Evolutionary conservation across 2,329 filamentous ascomycete genomes (phyloP), one percentile per base, ranked within the genome.

Genomic region (Nemania sp.): DNA sequence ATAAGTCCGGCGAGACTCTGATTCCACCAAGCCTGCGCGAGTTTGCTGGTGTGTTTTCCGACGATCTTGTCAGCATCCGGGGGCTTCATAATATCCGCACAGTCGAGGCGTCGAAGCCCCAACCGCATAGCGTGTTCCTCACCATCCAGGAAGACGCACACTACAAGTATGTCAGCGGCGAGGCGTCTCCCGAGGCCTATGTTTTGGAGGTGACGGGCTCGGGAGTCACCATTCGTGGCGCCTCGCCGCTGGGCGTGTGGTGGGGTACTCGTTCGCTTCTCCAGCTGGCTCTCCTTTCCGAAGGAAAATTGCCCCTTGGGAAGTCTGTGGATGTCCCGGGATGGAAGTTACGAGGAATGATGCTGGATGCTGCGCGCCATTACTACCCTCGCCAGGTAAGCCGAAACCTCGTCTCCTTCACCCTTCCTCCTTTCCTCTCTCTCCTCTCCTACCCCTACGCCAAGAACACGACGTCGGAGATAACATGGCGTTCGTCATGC

Each of bases 261-360:
- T 86, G 84, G 84, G 83, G 79, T 39, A 85, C 83, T 0, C 76
- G 83, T 34, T 81, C 83, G 1, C 63, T 86, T 9, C 68, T 86
- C 3, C 84, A 87, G 64, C 81, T 79, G 65, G 76, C 79, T 3
- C 60, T 80, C 21, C 68, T 84, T 18, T 69, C 71, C 2, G 65
- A 76, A 17, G 72, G 74, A 3, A 68, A 71, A 9, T 63, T 86
- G 13, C 71, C 76, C 0, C 62, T 72, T n/a, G 83, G 83, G 12
- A 71, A 66, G 3, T 75, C 75, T 2, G 64, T 74, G 1, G 84
- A 87, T 72, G 74, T 76, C 0, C 83, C 84, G 0, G 81, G 82
- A 13, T 86, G 80, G 76, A 67, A 73, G 1, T 79, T 74, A 4
- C 72, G 83, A 34, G 83, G 83, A 2, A 79, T 69, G 65, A 68